Percentiles rank a stretch among this genome's conserved stretches.
These are phyloP conservation scores for Trametes villosa DNA, from an alignment of 768 basidiomycete species.

Conservation along the genomic window DNA sequence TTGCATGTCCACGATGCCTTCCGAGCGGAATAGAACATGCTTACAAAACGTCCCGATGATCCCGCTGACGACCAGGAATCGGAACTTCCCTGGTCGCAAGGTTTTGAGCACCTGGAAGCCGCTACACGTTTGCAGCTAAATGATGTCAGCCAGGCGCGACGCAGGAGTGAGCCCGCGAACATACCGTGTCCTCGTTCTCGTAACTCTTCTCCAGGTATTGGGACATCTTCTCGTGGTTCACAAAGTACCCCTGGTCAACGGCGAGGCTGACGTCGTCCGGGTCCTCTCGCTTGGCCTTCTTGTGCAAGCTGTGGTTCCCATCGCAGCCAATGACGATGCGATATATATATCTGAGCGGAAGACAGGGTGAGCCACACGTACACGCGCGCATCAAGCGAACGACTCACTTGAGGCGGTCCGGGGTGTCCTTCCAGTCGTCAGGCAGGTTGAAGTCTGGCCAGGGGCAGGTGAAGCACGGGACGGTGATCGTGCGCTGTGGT, in stretches of 20 bases:
- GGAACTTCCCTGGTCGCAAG: background rate
- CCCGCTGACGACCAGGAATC: background rate
- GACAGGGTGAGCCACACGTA: background rate
- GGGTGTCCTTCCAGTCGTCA: background rate
- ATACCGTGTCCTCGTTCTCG: background rate
- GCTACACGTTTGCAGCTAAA: background rate
- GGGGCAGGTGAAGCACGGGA: slow-evolving; percentile 1
- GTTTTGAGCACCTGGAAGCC: background rate
- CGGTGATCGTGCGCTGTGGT: background rate
- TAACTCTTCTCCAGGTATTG: background rate
- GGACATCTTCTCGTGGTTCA: background rate
- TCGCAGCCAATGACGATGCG: background rate
- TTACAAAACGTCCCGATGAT: background rate
- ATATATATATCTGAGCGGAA: background rate
- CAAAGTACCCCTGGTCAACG: background rate
- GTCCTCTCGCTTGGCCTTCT: background rate
- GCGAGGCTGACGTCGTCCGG: background rate
- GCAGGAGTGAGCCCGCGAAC: background rate
- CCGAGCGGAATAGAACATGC: background rate
- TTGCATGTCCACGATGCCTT: background rate
- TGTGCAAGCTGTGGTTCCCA: slow-evolving; percentile 1
- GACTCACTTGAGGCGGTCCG: background rate
- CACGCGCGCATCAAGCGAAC: background rate
- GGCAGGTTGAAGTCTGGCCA: slow-evolving; percentile 2
- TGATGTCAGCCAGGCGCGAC: background rate